Conservation (phyloP, 345 rosid species). For the Acer negundo region DNA sequence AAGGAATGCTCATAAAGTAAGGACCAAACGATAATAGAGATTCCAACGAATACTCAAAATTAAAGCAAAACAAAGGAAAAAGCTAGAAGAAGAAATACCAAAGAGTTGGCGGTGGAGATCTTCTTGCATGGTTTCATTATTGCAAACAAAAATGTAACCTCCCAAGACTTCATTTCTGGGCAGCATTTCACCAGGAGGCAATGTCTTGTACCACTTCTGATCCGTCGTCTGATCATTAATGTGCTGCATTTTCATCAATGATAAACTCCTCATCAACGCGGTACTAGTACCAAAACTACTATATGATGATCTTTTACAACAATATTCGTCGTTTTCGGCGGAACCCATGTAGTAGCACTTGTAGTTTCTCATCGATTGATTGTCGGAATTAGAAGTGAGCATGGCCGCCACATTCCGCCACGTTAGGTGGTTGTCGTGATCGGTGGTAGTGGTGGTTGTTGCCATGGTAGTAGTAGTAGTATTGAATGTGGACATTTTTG, state of each 20-base stretch:
- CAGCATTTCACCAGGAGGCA: slow-evolving; percentile 38
- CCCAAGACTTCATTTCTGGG: slow-evolving; percentile 51
- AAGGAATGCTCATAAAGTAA: not conserved
- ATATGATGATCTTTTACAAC: not conserved
- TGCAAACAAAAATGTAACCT: slow-evolving; percentile 64
- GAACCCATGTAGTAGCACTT: not conserved
- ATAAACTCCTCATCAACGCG: not conserved
- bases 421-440: not conserved
- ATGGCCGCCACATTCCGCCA: not conserved
- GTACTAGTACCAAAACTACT: too few species aligned
- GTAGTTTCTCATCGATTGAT: not conserved
- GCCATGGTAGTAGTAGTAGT: not conserved
- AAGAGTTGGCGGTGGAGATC: slow-evolving; percentile 61
- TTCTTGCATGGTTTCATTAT: slow-evolving; percentile 64
- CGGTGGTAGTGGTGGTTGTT: not conserved
- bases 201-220: slow-evolving; percentile 40
- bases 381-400: not conserved
- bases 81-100: slow-evolving; percentile 33
- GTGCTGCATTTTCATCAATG: not conserved
- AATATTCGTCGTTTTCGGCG: not conserved
- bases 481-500: not conserved
- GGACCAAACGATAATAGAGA: not conserved
- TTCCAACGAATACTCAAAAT: not conserved
- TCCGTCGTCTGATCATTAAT: too few species aligned
- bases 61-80: not conserved